phyloP scores from a whole-genome alignment of 805 yeast species.

The Candida yuanshanica region DNA sequence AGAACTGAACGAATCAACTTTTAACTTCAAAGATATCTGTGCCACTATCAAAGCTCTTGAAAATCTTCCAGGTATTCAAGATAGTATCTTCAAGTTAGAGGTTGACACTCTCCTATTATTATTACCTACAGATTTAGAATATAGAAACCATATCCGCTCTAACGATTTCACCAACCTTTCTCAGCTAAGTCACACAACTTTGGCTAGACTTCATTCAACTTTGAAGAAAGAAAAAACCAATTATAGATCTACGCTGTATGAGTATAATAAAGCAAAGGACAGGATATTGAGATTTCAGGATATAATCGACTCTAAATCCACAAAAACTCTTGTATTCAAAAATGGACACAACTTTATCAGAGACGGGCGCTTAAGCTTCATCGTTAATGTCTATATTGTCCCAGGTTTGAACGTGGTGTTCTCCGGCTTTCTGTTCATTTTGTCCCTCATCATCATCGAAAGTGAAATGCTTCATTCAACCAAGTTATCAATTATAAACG shows the following conservation, averaged over 20 bases:
- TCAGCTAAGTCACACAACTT: slow-evolving; percentile 32
- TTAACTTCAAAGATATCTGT: slow-evolving; percentile 57
- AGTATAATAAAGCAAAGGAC: slow-evolving; percentile 44
- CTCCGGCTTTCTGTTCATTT: slow-evolving; percentile 35
- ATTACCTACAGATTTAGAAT: slow-evolving; percentile 16
- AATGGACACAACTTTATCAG: slow-evolving; percentile 22
- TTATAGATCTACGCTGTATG: slow-evolving; percentile 49
- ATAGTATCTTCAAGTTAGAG: slow-evolving; percentile 15
- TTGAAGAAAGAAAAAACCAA: slow-evolving; percentile 49
- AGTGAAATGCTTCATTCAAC: slow-evolving; percentile 75
- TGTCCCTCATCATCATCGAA: slow-evolving; percentile 56
- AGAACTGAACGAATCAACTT: slow-evolving; percentile 54
- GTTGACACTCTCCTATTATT: slow-evolving; percentile 6
- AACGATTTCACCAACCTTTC: slow-evolving; percentile 18
- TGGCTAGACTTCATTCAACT: slow-evolving; percentile 46
- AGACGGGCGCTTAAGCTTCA: slow-evolving; percentile 38
- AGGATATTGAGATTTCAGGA: slow-evolving; percentile 54
- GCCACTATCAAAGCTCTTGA: slow-evolving; percentile 50
- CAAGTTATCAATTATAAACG: slow-evolving; percentile 52
- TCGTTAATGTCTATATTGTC: slow-evolving; percentile 34
- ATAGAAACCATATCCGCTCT: slow-evolving; percentile 21
- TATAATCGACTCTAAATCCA: slow-evolving; percentile 36
- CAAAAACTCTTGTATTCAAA: slow-evolving; percentile 29
- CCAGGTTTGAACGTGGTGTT: slow-evolving; percentile 42
- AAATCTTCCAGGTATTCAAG: slow-evolving; percentile 14